These are phyloP conservation scores for Myriosclerotinia duriaeana DNA, from an alignment of 2,329 filamentous ascomycete species.

Conservation along the genomic window DNA sequence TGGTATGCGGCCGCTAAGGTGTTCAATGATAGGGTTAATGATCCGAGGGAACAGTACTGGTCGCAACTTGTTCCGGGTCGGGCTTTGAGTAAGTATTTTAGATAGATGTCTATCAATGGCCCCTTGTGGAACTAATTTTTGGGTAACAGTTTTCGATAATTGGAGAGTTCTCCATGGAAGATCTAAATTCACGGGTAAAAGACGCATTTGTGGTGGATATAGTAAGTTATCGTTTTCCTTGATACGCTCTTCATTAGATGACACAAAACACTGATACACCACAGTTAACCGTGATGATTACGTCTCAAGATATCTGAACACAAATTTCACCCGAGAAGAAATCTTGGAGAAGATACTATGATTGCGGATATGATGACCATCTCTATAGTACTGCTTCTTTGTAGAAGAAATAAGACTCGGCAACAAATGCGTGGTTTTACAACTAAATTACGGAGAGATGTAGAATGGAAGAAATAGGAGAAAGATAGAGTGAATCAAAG, in stretches of 20 bases:
- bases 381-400: too few relatives aligned
- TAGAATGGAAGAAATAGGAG: too few relatives aligned
- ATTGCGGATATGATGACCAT: neutral
- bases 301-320: conserved; percentile 71
- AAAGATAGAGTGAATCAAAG: neutral
- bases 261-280: neutral
- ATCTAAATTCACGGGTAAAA: conserved; percentile 75
- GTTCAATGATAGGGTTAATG: conserved; percentile 69
- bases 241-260: neutral
- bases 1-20: conserved; percentile 83
- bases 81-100: conserved; percentile 62
- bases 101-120: neutral
- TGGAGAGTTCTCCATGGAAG: conserved; percentile 92
- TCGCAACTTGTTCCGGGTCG: conserved; percentile 77
- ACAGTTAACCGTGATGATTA: conserved; percentile 79
- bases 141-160: conserved; percentile 78
- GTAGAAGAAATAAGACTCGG: neutral
- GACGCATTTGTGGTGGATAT: conserved; percentile 89
- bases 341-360: conserved; percentile 36
- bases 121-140: neutral
- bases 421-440: neutral
- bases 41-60: conserved; percentile 69
- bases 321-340: conserved; percentile 53
- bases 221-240: conserved; percentile 56
- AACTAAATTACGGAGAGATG: too few relatives aligned